Conservation (phyloP, 495 filamentous ascomycete species). For the Hyphodiscus hymeniophilus region DNA sequence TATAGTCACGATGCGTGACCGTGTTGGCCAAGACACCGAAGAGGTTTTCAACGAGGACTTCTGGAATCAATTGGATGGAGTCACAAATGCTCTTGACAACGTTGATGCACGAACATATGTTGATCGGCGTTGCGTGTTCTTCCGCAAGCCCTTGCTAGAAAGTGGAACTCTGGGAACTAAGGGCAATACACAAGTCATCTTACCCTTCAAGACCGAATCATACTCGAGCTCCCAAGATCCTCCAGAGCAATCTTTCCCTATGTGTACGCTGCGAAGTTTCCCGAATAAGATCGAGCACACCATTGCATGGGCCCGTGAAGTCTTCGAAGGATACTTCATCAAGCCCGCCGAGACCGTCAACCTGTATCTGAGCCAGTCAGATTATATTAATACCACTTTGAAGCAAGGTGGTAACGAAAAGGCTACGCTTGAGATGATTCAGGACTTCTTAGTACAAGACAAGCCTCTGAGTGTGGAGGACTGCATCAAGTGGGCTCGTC, state of each 20-base stretch:
- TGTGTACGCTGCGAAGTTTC: conserved; percentile 97
- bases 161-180: conserved; percentile 97
- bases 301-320: conserved; percentile 93
- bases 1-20: conserved; percentile 77
- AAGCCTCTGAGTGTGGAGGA: conserved; percentile 92
- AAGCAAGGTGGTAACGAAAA: conserved; percentile 97
- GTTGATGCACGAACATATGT: conserved; percentile 97
- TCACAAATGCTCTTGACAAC: conserved; percentile 97
- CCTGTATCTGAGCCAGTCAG: conserved; percentile 82
- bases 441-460: conserved; percentile 84
- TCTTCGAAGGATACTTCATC: conserved; percentile 91
- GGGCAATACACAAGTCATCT: conserved; percentile 93
- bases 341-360: conserved; percentile 93
- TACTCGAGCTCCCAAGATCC: conserved; percentile 99
- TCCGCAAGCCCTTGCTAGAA: conserved; percentile 93
- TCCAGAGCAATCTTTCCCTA: conserved; percentile 96
- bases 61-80: conserved; percentile 82
- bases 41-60: conserved; percentile 92
- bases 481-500: conserved; percentile 88
- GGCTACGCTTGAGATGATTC: conserved; percentile 82
- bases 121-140: conserved; percentile 96
- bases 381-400: conserved; percentile 81
- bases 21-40: conserved; percentile 88
- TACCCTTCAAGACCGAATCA: conserved; percentile 87
- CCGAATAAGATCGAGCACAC: conserved; percentile 99